phyloP scores from a whole-genome alignment of 1,284 basidiomycete genomes.

The Somion occarium region DNA sequence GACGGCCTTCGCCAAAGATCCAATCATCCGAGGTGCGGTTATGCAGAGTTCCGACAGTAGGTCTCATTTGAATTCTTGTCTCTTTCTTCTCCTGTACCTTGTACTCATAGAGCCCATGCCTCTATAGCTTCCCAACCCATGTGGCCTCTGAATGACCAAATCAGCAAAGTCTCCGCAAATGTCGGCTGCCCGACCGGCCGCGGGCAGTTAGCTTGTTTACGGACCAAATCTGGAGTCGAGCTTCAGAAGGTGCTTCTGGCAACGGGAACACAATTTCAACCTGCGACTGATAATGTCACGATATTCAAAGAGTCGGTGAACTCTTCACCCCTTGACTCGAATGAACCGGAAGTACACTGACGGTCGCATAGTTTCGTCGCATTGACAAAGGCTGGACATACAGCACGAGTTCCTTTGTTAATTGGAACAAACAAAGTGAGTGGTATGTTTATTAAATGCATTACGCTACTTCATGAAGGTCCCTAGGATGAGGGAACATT shows the following conservation, averaged over 20 bases:
- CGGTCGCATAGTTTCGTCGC: constrained; percentile 28
- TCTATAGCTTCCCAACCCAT: constrained; percentile 32
- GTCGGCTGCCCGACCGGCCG: constrained; percentile 31
- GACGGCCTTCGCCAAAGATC: constrained; percentile 33
- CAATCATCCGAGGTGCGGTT: constrained; percentile 34
- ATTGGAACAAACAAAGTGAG: constrained; percentile 37
- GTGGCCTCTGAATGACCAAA: constrained; percentile 36
- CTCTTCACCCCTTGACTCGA: not conserved
- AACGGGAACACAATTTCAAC: constrained; percentile 37
- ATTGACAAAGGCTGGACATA: constrained; percentile 31
- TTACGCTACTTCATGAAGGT: no score
- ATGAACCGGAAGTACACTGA: not conserved
- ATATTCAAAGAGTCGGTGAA: constrained; percentile 35
- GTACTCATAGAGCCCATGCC: not conserved
- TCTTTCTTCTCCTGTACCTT: not conserved
- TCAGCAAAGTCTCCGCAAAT: constrained; percentile 31
- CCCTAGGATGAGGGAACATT: constrained; percentile 38
- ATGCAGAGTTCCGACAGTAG: constrained; percentile 40
- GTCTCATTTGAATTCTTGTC: constrained; percentile 11
- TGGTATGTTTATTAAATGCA: not conserved
- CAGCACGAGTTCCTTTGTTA: constrained; percentile 35
- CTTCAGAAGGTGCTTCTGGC: constrained; percentile 29
- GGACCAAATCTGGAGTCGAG: constrained; percentile 29
- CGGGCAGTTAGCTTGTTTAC: constrained; percentile 35
- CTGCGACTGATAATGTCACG: constrained; percentile 39